These are phyloP conservation scores for Pseudogymnoascus sp. DNA, from an alignment of 2,329 filamentous ascomycete genomes.

Conservation along the genomic window DNA sequence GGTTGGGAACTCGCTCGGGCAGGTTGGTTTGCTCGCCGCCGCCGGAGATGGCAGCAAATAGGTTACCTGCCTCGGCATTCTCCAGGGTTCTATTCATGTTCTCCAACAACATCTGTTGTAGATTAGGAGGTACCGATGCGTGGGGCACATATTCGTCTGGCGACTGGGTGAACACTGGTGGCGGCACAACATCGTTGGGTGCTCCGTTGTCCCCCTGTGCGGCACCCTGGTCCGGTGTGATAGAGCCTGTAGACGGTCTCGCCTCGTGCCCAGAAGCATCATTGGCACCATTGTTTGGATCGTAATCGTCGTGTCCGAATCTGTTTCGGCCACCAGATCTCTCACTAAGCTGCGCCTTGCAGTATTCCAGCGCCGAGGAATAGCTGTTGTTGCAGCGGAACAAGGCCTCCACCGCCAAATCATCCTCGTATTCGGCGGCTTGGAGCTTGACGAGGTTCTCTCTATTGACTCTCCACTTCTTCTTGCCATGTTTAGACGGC, in stretches of 20 bases:
- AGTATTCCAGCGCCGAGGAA: slow-evolving; percentile 63
- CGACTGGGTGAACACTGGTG: not conserved
- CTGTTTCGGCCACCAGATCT: slow-evolving; percentile 55
- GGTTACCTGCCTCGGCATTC: not conserved
- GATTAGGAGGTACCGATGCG: not conserved
- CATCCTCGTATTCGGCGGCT: slow-evolving; percentile 45
- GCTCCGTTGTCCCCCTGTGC: slow-evolving; percentile 14
- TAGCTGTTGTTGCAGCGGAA: slow-evolving; percentile 69
- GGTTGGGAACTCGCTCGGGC: slow-evolving; percentile 14
- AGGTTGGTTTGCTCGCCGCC: slow-evolving; percentile 6
- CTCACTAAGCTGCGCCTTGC: slow-evolving; percentile 50
- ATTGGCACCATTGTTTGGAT: slow-evolving; percentile 19
- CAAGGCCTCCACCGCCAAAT: slow-evolving; percentile 67
- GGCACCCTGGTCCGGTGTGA: slow-evolving; percentile 21
- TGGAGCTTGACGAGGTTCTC: slow-evolving; percentile 34
- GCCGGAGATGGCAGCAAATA: slow-evolving; percentile 9
- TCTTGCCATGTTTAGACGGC: slow-evolving; percentile 29
- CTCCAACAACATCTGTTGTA: not conserved
- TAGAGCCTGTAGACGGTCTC: slow-evolving; percentile 21
- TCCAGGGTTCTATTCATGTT: not conserved
- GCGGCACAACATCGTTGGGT: not conserved
- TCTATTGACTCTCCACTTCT: slow-evolving; percentile 42
- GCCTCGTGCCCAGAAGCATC: slow-evolving; percentile 25
- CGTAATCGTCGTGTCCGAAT: slow-evolving; percentile 50
- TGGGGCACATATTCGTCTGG: not conserved